Base-by-base conservation (phyloP, 345 rosid species). In the Melastoma malabathricum region DNA sequence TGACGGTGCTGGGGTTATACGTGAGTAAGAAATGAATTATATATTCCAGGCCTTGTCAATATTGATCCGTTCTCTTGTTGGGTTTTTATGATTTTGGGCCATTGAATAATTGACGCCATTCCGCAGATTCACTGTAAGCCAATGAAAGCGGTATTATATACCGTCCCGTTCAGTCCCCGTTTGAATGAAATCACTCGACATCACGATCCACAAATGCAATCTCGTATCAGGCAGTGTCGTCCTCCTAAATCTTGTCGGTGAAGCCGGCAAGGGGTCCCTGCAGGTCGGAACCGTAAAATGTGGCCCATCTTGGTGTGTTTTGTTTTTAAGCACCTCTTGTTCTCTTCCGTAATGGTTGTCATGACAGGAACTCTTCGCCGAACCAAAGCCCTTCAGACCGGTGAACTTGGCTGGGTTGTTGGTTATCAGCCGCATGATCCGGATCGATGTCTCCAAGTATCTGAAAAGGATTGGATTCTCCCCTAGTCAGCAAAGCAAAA, bases 371-470 rank as follows among this genome's bases (percentile, higher is more conserved):
- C 88, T 58, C 95, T 60, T 10, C 87, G 97, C 89, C 50, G 84
- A 67, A 22, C 95, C 95, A 6, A 82, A 82, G 29, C 95, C 95
- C 57, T 76, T 88, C 69, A 84, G 67, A 3, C 97, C 95, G 0
- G 71, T 68, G 76, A 85, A 89, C 74, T 89, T 89, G 17, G 97
- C 86, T 0, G 97, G 95, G 43, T 89, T 89, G 72, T 85, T 89
- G 0, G 97, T 89, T 93, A 89, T 85, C 57, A 85, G 76, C 14
- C 86, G 64, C 95, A 89, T 83, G 1, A 95, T 83, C 58, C 72
- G 66, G 31, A 84, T 82, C 89, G 7, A 89, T 52, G 60, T 89
- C 97, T 50, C 89, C 57, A 4, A 89, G 72, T 46, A 84, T 84
- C 95, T 87, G 79, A 58, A 1, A n/a, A 6, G 51, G 46, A 23